Base-by-base conservation (phyloP, 208 protist genomes). In the Trypanosomatidae sp. region DNA sequence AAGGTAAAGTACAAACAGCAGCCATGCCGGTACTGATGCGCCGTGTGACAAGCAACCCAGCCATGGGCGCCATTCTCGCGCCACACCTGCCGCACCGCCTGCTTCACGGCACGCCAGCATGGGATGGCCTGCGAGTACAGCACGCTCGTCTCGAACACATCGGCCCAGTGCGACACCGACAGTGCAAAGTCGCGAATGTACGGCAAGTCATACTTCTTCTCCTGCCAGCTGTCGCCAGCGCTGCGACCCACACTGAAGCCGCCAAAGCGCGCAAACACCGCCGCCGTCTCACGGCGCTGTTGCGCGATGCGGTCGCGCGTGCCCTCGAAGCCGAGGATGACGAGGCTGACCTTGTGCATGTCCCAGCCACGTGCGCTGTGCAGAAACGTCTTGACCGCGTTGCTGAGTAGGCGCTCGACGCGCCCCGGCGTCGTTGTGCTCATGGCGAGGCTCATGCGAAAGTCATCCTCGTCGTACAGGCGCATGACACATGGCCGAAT, bases 1-100 rank as follows among this genome's bases (percentile, higher is more conserved):
- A 91, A 95, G 38, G 88, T 95, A 57, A 92, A 95, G 62, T 95
- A 95, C 23, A 95, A 77, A 58, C 88, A 95, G 62, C 80, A 92
- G 46, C 88, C 88, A 55, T 77, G 82, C 46, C 72, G 70, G 62
- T 95, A 95, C 64, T 95, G 88, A 43, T 95, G 88, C 3, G 81
- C 82, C 11, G 78, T 89, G 74, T 95, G 88, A 65, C 88, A 95
- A 7, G 82, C 88, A 40, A 95, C 84, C 84, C 88, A 95, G 33
- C 83, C 88, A 41, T 33, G 55, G 32, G 74, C 71, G 11, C 72
- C 77, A 45, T 84, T 61, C 61, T 85, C 76, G 44, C 68, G 68
- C 80, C 83, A 84, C 23, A 90, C 76, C 25, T 71, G 43, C 19
- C 56, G 62, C 56, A 95, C 83, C 21, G 75, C 64, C n/a, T 74